Evolutionary conservation across 2,329 filamentous ascomycete genomes (phyloP).

Genomic region (Trichoderma asperellum): DNA sequence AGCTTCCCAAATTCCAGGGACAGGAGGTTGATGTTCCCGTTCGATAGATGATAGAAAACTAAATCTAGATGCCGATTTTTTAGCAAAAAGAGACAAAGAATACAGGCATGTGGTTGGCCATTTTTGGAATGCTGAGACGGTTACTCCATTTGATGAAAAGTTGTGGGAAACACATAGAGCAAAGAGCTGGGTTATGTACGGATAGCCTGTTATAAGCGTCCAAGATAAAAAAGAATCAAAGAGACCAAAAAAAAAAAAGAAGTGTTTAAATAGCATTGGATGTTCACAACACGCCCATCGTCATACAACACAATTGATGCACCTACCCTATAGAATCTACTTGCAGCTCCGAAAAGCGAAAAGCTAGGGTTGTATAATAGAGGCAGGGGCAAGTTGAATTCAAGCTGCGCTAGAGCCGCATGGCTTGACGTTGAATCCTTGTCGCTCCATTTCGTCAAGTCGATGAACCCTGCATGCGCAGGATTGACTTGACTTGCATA

Average conservation of each 20-base stretch:
- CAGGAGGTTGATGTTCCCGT: slow-evolving; percentile 62
- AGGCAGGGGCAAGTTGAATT: not conserved
- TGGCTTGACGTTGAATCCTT: not conserved
- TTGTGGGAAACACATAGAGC: not conserved
- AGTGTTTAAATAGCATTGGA: not conserved
- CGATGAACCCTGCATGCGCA: not conserved
- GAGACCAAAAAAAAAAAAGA: not conserved
- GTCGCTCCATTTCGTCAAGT: slow-evolving; percentile 3
- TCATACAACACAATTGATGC: not conserved
- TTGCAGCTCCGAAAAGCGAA: not conserved
- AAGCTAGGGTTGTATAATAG: not conserved
- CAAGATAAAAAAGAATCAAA: not conserved
- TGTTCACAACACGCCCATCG: not conserved
- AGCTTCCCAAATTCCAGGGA: slow-evolving; percentile 82
- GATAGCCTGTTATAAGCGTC: not conserved
- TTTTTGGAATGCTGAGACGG: not conserved
- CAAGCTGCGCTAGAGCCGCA: not conserved
- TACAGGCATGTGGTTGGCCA: not conserved
- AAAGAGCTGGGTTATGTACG: not conserved
- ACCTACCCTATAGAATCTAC: not conserved
- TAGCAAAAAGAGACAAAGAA: not conserved
- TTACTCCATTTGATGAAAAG: not conserved
- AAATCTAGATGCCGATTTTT: slow-evolving; percentile 24
- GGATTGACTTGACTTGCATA: not conserved
- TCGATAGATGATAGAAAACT: slow-evolving; percentile 36